These are phyloP conservation scores for Alloteropsis semialata DNA, from an alignment of 176 grass and related monocot genomes.

Conservation along the genomic window DNA sequence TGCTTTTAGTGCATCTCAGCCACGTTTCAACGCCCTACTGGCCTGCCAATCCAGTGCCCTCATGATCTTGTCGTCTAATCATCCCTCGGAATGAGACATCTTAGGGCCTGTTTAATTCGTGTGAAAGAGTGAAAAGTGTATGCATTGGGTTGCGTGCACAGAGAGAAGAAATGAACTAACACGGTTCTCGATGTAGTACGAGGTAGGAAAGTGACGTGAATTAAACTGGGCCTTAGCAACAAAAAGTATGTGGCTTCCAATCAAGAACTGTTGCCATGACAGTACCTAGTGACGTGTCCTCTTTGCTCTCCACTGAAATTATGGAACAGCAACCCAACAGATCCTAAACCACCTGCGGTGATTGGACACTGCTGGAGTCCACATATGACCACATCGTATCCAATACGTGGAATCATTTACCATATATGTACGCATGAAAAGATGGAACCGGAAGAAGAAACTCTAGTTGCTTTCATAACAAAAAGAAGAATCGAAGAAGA, in stretches of 20 bases:
- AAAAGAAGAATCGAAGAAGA: no score
- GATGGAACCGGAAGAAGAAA: no score
- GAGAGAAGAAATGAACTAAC: no score
- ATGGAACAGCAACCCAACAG: not conserved
- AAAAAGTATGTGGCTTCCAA: not conserved
- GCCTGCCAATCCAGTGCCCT: not conserved
- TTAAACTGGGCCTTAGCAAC: no score
- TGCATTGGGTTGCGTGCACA: no score
- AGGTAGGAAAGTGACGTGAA: no score
- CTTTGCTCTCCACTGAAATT: not conserved
- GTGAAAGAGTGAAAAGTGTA: no score
- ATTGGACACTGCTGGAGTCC: not conserved
- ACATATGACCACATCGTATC: not conserved
- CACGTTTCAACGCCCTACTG: not conserved
- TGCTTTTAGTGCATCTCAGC: not conserved
- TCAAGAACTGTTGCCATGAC: not conserved
- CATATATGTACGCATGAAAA: not conserved
- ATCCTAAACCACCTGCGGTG: not conserved
- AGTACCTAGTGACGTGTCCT: not conserved
- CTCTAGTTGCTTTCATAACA: no score
- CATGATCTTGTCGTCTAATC: not conserved
- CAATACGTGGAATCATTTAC: not conserved
- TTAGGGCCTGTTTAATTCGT: no score
- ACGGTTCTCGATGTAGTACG: no score
- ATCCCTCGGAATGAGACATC: not conserved